These are phyloP conservation scores for Sporothrix pallida DNA, from an alignment of 2,329 filamentous ascomycete species.

Conservation along the genomic window DNA sequence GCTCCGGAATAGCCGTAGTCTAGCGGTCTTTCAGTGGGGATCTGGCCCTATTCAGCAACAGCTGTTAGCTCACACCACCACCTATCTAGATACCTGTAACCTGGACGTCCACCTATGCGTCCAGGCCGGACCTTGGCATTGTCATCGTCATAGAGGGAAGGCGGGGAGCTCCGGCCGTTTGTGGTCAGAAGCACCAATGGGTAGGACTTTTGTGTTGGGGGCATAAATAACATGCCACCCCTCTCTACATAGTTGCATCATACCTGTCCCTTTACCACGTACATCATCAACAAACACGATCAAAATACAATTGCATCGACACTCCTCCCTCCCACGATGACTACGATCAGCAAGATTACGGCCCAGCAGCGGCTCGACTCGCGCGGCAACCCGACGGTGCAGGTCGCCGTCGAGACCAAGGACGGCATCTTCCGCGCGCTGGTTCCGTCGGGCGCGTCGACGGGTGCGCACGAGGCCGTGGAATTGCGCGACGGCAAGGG, in stretches of 20 bases:
- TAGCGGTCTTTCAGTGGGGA: background rate
- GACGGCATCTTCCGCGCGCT: conserved; percentile 36
- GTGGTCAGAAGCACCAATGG: too few species aligned
- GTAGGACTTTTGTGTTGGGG: too few species aligned
- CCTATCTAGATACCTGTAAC: too few species aligned
- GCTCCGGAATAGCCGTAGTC: background rate
- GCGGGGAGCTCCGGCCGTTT: too few species aligned
- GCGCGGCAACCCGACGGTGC: conserved; percentile 46
- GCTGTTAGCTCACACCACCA: too few species aligned
- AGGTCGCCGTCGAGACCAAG: conserved; percentile 43
- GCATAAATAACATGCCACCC: too few species aligned
- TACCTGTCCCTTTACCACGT: too few species aligned
- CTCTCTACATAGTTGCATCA: too few species aligned
- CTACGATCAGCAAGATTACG: conserved; percentile 22
- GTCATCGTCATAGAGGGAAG: too few species aligned
- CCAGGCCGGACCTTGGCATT: too few species aligned
- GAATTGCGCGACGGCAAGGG: background rate
- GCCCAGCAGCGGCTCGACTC: conserved; percentile 42
- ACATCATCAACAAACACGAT: too few species aligned
- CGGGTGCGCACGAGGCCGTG: background rate
- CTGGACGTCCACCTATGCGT: too few species aligned
- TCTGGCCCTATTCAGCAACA: background rate
- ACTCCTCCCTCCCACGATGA: background rate
- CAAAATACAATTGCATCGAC: background rate
- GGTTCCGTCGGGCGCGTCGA: background rate